Percentiles rank a stretch among this genome's conserved stretches.
These are phyloP conservation scores for Malassezia dermatis DNA, from an alignment of 1,284 basidiomycete species.

Conservation along the genomic window DNA sequence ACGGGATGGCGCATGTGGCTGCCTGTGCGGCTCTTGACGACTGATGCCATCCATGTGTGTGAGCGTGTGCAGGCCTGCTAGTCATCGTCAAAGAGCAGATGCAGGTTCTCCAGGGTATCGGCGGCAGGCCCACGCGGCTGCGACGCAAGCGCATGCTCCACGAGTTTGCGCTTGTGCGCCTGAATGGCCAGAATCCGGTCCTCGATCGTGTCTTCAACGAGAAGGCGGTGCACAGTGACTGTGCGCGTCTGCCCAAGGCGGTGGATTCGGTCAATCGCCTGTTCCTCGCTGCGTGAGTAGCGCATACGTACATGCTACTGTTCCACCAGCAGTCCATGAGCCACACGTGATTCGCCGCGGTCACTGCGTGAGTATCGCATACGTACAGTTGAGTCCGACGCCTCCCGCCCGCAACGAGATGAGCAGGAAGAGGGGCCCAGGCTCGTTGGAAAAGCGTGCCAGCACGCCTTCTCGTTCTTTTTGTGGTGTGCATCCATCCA, in stretches of 20 bases:
- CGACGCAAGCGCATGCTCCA: conserved; percentile 51
- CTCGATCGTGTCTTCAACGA: conserved; percentile 89
- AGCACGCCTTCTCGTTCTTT: conserved; percentile 69
- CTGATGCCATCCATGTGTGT: conserved; percentile 9
- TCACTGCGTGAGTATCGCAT: conserved; percentile 15
- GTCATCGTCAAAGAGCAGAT: conserved; percentile 28
- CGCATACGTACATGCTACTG: conserved; percentile 16
- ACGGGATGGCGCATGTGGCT: not conserved
- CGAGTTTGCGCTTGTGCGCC: conserved; percentile 82
- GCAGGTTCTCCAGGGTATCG: conserved; percentile 37
- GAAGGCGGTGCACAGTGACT: conserved; percentile 81
- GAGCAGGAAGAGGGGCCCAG: conserved; percentile 75
- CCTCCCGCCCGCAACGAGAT: conserved; percentile 88
- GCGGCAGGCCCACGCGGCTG: conserved; percentile 7
- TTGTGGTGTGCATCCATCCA: conserved; percentile 86
- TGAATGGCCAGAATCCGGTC: conserved; percentile 59
- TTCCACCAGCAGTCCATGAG: conserved; percentile 47
- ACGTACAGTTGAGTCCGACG: conserved; percentile 56
- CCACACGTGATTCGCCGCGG: conserved; percentile 43
- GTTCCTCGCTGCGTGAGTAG: conserved; percentile 55
- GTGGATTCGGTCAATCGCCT: conserved; percentile 60
- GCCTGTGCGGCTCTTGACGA: conserved; percentile 4
- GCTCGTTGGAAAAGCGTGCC: conserved; percentile 62
- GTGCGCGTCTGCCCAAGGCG: conserved; percentile 75
- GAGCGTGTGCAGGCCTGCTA: conserved; percentile 3